Percentiles rank a stretch among this genome's conserved stretches.
Conservation (phyloP, 2,329 filamentous ascomycete species). For the Aspergillus caelatus region DNA sequence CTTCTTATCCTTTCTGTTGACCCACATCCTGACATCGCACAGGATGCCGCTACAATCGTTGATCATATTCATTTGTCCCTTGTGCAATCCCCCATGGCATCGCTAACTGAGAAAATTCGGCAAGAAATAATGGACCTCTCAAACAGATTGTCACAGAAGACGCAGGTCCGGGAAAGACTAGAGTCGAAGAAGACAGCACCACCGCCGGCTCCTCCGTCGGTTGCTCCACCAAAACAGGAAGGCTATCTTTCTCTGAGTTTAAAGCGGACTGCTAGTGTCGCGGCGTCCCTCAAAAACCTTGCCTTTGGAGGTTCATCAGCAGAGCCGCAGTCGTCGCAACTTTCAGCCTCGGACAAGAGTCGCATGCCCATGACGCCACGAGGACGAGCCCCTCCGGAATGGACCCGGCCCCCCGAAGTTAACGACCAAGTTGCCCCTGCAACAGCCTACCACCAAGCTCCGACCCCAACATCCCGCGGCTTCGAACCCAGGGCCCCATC, state of each 20-base stretch:
- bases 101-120: conserved; percentile 70
- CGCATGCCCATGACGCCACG: conserved; percentile 48
- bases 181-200: conserved; percentile 39
- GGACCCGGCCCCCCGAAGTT: conserved; percentile 71
- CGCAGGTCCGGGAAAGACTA: conserved; percentile 36
- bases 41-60: conserved; percentile 80
- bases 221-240: conserved; percentile 56
- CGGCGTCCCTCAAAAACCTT: conserved; percentile 65
- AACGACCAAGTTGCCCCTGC: conserved; percentile 68
- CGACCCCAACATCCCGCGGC: conserved; percentile 76
- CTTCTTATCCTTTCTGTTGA: conserved; percentile 88
- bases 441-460: conserved; percentile 74
- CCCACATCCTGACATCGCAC: conserved; percentile 89
- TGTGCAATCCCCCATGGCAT: conserved; percentile 73
- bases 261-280: conserved; percentile 66
- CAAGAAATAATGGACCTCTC: conserved; percentile 59
- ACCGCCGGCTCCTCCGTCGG: conserved; percentile 53
- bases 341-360: conserved; percentile 34
- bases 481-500: conserved; percentile 67
- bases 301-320: conserved; percentile 52
- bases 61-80: conserved; percentile 82
- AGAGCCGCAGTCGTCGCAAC: conserved; percentile 31
- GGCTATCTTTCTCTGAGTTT: conserved; percentile 65
- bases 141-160: conserved; percentile 41
- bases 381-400: conserved; percentile 59